Base-by-base conservation (phyloP, 179 eudicot species). In the Beta macrorhiza region DNA sequence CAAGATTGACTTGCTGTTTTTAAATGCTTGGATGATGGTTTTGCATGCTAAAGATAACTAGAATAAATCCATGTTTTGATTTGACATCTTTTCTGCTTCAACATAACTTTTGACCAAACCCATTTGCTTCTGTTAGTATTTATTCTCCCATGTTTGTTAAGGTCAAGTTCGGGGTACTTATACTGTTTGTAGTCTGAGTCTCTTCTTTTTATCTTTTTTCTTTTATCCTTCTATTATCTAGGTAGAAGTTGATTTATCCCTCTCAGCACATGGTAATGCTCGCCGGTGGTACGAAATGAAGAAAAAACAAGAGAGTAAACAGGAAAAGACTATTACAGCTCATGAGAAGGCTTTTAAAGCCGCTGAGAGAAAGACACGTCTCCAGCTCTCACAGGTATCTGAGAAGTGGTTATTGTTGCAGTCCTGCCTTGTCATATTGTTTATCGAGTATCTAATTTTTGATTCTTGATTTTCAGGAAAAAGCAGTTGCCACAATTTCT, bases 261-360 rank as follows among this genome's bases (percentile, higher is more conserved):
- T 94, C 82, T 92, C 99, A 25, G 99, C 99, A 4, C 97, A 96
- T 90, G 97, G 91, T 29, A 96, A 96, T 91, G 99, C 98, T 84
- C 93, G 98, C 12, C 88, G 92, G 69, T 96, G 97, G 95, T 96
- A 91, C 88, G 99, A 91, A 73, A 91, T 90, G 91, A 96, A 96
- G 90, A 96, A 96, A 79, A 96, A 83, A 81, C 98, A 96, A 85
- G 99, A 96, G 85, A 94, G 90, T 87, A 96, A 96, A 82, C 97
- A 96, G 85, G 99, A 92, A 82, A 96, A 96, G 82, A 96, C 99
- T 82, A 59, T 91, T 45, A 91, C 96, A 82, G 98, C 99, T 81
- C 99, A 94, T 85, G 99, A 94, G 83, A 94, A 96, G 79, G 99
- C 98, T 83, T 96, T 96, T 79, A 96, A 96, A 88, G 99, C 99